Base-by-base conservation (phyloP, 805 yeast species). In the Tetrapisispora arboricola region DNA sequence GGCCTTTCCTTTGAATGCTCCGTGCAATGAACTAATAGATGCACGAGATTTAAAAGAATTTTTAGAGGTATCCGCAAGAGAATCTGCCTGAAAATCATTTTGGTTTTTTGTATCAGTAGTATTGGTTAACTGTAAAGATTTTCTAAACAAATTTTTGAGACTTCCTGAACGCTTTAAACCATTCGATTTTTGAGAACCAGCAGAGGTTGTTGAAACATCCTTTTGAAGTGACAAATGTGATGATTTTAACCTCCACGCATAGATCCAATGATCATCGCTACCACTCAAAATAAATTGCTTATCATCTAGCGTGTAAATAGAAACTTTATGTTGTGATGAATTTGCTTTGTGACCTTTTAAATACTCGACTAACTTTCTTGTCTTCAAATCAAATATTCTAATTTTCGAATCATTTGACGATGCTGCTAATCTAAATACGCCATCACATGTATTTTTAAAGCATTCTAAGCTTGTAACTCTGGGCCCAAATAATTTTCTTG, bases 231-330 rank as follows among this genome's bases (percentile, higher is more conserved):
- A 34, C 9, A 34, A 15, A 4, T 22, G 15, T 5, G 33, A 36
- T 7, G 39, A 36, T 9, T 36, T 29, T 11, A 36, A 22, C 7
- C 11, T 71, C 97, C 97, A 88, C 6, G 85, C 63, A 55, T 87
- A 87, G 10, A 84, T 75, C 78, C 87, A 78, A 49, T 83, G 84
- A 61, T 88, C 90, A 57, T 88, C 96, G 9, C 94, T 82, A 0
- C 95, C 95, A 6, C 83, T 70, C 6, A 87, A 68, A 50, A 73
- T 77, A 12, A 44, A 34, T 4, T 51, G 50, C 24, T 46, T 44
- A 20, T 39, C 42, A 12, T 38, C 32, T 19, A 36, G 9, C 15
- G 31, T 32, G 8, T 31, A 41, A 13, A 55, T 21, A 15, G 49
- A 51, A 0, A 95, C 95, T 6, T 68, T 68, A 39, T 84, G 81